These are phyloP conservation scores for Colletotrichum tamarilloi DNA, from an alignment of 2,329 filamentous ascomycete species.

Conservation along the genomic window DNA sequence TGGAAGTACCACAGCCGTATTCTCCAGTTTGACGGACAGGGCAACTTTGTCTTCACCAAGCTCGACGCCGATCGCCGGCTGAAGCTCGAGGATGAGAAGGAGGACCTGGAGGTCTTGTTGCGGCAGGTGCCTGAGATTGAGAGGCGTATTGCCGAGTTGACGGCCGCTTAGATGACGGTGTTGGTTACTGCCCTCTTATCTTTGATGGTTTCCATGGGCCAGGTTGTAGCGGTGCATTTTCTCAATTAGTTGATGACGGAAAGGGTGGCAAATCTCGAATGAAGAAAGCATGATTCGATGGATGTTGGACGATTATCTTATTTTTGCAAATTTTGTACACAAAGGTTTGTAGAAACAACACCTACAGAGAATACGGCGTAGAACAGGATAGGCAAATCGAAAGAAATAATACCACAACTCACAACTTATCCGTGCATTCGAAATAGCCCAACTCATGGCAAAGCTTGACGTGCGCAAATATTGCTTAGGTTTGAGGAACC, in stretches of 20 bases:
- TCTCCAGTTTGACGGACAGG: slow-evolving; percentile 95
- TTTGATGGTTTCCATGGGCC: not conserved
- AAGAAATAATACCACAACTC: not conserved
- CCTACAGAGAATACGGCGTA: slow-evolving; percentile 6
- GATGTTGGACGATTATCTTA: not conserved
- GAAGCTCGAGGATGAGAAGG: slow-evolving; percentile 93
- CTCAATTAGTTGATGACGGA: not conserved
- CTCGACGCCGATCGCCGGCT: slow-evolving; percentile 89
- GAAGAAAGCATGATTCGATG: not conserved
- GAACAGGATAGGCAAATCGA: not conserved
- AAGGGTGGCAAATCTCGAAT: not conserved
- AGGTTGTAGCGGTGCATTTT: not conserved
- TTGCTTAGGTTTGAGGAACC: too few relatives aligned
- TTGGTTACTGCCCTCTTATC: not conserved
- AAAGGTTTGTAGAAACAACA: not conserved
- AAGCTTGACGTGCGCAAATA: too few relatives aligned
- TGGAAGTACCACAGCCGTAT: slow-evolving; percentile 98
- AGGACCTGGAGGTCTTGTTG: slow-evolving; percentile 88
- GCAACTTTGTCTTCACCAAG: slow-evolving; percentile 87
- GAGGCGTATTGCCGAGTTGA: slow-evolving; percentile 84
- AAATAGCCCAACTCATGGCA: too few relatives aligned
- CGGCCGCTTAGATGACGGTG: slow-evolving; percentile 47
- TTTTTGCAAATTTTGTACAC: slow-evolving; percentile 1
- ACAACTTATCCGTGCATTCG: not conserved
- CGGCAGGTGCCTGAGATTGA: slow-evolving; percentile 90